Evolutionary conservation across 2,329 filamentous ascomycete species (phyloP).

Genomic region (Colletotrichum plurivorum): DNA sequence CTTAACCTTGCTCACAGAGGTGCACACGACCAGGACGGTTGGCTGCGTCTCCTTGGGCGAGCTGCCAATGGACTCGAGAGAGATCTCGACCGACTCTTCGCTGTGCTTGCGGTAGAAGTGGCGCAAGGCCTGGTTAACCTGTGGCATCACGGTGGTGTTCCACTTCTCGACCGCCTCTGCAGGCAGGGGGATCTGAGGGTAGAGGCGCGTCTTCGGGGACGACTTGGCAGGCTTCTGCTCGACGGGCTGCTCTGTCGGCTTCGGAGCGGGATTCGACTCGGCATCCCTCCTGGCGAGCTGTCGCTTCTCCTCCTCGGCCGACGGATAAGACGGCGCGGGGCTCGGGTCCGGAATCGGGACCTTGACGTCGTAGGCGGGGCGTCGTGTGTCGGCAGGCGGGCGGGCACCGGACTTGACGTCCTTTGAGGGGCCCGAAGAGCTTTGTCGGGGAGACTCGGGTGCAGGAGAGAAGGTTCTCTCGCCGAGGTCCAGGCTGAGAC

Average conservation of each 20-base stretch:
- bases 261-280: conserved; percentile 3
- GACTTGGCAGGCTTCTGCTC: conserved; percentile 33
- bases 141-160: conserved; percentile 79
- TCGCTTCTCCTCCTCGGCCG: conserved; percentile 36
- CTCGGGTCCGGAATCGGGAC: conserved; percentile 21
- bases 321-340: conserved; percentile 27
- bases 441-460: conserved; percentile 13
- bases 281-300: conserved; percentile 25
- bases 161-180: conserved; percentile 78
- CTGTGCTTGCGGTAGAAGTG: conserved; percentile 80
- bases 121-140: conserved; percentile 79
- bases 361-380: conserved; percentile 21
- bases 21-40: conserved; percentile 84
- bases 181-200: conserved; percentile 71
- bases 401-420: conserved; percentile 19
- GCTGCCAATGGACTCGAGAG: conserved; percentile 81
- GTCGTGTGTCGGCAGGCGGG: conserved; percentile 60
- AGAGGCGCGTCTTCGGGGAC: conserved; percentile 66
- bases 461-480: conserved; percentile 38
- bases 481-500: conserved; percentile 63
- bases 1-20: conserved; percentile 80
- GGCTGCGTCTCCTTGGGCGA: conserved; percentile 76
- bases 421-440: conserved; percentile 29
- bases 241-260: conserved; percentile 16
- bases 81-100: conserved; percentile 81